Percentiles rank a stretch among this genome's conserved stretches.
phyloP scores from a whole-genome alignment of 768 basidiomycete genomes.

The Lactarius indigo region DNA sequence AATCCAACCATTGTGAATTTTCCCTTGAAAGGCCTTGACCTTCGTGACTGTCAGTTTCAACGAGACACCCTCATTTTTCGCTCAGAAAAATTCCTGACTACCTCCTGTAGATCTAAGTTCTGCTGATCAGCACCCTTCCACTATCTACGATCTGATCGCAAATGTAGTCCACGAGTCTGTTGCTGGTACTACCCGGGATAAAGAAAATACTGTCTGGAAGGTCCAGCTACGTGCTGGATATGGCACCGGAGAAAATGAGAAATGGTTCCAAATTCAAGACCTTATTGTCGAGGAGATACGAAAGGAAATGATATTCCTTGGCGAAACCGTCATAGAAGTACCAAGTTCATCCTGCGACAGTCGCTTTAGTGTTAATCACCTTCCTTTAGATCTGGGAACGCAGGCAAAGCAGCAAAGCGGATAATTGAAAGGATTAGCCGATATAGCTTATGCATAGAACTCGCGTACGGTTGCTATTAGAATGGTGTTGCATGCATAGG shows the following conservation, averaged over 20 bases:
- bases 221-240: slow-evolving; percentile 75
- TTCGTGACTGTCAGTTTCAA: slow-evolving; percentile 74
- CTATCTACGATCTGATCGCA: slow-evolving; percentile 89
- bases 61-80: background rate
- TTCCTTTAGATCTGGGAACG: slow-evolving; percentile 23
- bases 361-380: slow-evolving; percentile 5
- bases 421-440: background rate
- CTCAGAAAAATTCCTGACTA: background rate
- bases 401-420: background rate
- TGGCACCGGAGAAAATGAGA: slow-evolving; percentile 78
- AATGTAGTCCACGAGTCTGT: slow-evolving; percentile 95
- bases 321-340: slow-evolving; percentile 95
- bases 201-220: slow-evolving; percentile 91
- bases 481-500: background rate
- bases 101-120: slow-evolving; percentile 68
- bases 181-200: slow-evolving; percentile 92
- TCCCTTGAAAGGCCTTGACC: slow-evolving; percentile 88
- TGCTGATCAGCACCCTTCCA: slow-evolving; percentile 52
- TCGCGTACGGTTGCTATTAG: background rate
- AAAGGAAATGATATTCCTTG: slow-evolving; percentile 96
- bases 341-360: slow-evolving; percentile 7
- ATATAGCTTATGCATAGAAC: background rate
- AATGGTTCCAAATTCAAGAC: slow-evolving; percentile 97
- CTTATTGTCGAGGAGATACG: slow-evolving; percentile 94
- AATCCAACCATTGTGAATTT: slow-evolving; percentile 99